Evolutionary conservation across 495 filamentous ascomycete species (phyloP).

Genomic region (Talaromyces thailandensis): DNA sequence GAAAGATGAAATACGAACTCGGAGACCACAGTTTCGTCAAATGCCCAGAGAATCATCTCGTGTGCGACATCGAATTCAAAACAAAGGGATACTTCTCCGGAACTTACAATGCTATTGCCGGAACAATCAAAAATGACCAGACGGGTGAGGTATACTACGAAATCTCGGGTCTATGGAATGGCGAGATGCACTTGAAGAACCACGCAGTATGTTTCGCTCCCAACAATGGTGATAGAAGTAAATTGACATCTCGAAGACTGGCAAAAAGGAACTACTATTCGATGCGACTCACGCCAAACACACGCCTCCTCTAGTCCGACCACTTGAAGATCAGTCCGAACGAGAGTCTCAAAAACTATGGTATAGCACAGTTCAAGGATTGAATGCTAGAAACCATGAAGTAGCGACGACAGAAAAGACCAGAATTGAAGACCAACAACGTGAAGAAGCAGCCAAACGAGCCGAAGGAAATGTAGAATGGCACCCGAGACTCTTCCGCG

Average conservation of each 20-base stretch:
- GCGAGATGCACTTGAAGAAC: slow-evolving; percentile 86
- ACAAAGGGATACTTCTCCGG: slow-evolving; percentile 96
- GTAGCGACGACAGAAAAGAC: slow-evolving; percentile 91
- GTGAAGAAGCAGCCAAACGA: slow-evolving; percentile 78
- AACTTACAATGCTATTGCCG: slow-evolving; percentile 92
- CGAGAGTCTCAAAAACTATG: slow-evolving; percentile 87
- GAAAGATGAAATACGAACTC: slow-evolving; percentile 99
- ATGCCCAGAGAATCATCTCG: slow-evolving; percentile 77
- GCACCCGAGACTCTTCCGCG: slow-evolving; percentile 77
- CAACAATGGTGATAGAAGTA: background rate
- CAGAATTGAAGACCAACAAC: slow-evolving; percentile 84
- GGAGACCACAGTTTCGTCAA: slow-evolving; percentile 93
- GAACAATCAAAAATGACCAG: slow-evolving; percentile 80
- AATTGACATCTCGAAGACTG: slow-evolving; percentile 46
- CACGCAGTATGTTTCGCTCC: slow-evolving; percentile 48
- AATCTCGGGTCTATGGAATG: slow-evolving; percentile 86
- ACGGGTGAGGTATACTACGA: slow-evolving; percentile 83
- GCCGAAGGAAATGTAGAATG: slow-evolving; percentile 78
- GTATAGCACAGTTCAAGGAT: slow-evolving; percentile 67
- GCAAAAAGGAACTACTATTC: slow-evolving; percentile 83
- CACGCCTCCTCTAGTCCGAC: slow-evolving; percentile 64
- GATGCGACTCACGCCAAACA: slow-evolving; percentile 70
- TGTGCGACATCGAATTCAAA: slow-evolving; percentile 97
- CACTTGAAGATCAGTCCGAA: slow-evolving; percentile 78
- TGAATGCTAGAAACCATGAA: slow-evolving; percentile 79